Percentiles rank a stretch among this genome's conserved stretches.
Evolutionary conservation across 768 basidiomycete genomes (phyloP).

Genomic region (Boletus coccyginus): DNA sequence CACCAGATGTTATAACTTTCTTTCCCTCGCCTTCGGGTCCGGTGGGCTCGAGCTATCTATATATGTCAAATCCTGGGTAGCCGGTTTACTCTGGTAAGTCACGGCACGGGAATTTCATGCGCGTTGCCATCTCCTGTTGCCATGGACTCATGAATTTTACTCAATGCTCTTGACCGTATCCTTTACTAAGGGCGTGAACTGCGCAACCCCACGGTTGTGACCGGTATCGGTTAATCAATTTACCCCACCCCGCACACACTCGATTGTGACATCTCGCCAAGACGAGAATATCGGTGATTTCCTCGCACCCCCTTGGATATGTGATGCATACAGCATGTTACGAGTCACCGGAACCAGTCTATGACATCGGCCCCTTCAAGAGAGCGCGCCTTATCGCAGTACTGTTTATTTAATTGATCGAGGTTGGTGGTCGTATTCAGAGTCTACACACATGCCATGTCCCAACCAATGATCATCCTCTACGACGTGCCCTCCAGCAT

Average conservation of each 20-base stretch:
- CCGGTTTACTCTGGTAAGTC: neutral
- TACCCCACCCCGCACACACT: neutral
- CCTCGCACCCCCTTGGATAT: neutral
- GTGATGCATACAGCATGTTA: constrained; percentile 12
- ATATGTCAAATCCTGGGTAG: neutral
- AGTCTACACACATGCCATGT: constrained; percentile 26
- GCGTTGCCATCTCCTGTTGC: constrained; percentile 5
- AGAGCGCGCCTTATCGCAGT: neutral
- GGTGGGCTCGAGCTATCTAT: neutral
- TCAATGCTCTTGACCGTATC: neutral
- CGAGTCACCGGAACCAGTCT: neutral
- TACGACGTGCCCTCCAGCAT: constrained; percentile 64
- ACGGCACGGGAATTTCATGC: constrained; percentile 4
- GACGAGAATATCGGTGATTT: constrained; percentile 16
- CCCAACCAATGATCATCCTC: constrained; percentile 54
- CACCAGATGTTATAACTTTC: neutral
- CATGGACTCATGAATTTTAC: constrained; percentile 1
- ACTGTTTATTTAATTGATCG: constrained; percentile 18
- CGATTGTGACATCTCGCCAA: neutral
- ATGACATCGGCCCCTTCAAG: neutral
- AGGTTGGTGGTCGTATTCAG: neutral
- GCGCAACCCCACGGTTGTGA: neutral
- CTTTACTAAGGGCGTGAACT: neutral
- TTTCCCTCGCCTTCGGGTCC: neutral
- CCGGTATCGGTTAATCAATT: constrained; percentile 7